Percentiles rank a stretch among this genome's conserved stretches.
These are phyloP conservation scores for Ophiosphaerella herpotricha DNA, from an alignment of 2,329 filamentous ascomycete genomes.

Conservation along the genomic window DNA sequence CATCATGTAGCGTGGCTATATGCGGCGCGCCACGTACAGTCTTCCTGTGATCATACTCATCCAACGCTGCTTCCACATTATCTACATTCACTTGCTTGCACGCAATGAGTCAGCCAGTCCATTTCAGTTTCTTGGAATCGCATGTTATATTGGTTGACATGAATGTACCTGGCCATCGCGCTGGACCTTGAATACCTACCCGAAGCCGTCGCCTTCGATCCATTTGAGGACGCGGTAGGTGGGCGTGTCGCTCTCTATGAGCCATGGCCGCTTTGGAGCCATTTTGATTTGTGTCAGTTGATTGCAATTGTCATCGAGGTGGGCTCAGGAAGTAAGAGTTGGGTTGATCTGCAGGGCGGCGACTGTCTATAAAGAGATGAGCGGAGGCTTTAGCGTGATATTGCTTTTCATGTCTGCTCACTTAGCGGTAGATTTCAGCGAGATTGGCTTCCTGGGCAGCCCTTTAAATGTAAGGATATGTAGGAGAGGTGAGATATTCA, in stretches of 20 bases:
- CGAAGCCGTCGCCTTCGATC: conserved; percentile 18
- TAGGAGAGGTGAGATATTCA: no score
- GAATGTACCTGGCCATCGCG: conserved; percentile 7
- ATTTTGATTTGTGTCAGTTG: not conserved
- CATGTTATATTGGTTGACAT: no score
- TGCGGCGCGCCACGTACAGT: conserved; percentile 11
- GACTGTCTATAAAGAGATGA: no score
- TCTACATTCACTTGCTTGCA: conserved; percentile 15
- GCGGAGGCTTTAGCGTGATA: no score
- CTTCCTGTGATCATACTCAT: conserved; percentile 15
- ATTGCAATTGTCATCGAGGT: no score
- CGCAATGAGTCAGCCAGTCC: conserved; percentile 5
- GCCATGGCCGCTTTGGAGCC: conserved; percentile 4
- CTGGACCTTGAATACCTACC: conserved; percentile 18
- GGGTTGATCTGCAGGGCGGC: no score
- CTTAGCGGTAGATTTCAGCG: no score
- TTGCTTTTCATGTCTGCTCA: no score
- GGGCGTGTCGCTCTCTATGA: conserved; percentile 8
- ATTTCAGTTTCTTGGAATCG: no score
- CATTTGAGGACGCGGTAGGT: conserved; percentile 16
- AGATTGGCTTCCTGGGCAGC: no score
- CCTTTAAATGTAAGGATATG: no score
- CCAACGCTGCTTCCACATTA: conserved; percentile 9
- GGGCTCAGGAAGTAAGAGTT: no score
- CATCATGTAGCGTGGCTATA: conserved; percentile 15